Base-by-base conservation (phyloP, 2,329 filamentous ascomycete species). In the Aspergillus tubingensis region DNA sequence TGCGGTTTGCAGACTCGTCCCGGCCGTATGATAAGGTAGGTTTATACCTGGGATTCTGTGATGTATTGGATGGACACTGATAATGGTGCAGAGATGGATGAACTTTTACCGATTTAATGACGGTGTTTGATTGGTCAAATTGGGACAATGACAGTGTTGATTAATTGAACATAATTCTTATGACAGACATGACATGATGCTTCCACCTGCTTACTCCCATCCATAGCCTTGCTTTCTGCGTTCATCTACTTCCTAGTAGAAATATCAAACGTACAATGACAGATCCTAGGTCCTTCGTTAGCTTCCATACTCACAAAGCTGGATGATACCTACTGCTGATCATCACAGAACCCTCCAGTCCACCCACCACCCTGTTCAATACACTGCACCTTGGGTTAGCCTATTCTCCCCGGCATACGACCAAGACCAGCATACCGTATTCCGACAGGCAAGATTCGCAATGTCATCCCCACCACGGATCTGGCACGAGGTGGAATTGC, bases 1-100 rank as follows among this genome's bases (percentile, higher is more conserved):
- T 86, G 54, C 77, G 84, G 1, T 86, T 86, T 65, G 83, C 85
- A 7, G 77, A 86, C 62, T 76, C 78, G 4, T 80, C 79, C 6
- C 79, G 78, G 58, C 79, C 79, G 1, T 85, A 81, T 75, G 83
- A 85, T 62, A 80, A 73, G 67, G 73, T 74, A 39, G 17, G 62
- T 55, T 30, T 25, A 36, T 36, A 36, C 5, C 23, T 11, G 17
- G 17, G 19, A 4, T 2, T 3, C 1, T 3, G 8, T 3, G 2
- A n/a, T 3, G 3, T 11, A 17, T 25, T 32, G 25, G 4, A 41
- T 32, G 19, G 47, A 30, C 8, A 56, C 57, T 60, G 15, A 64
- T 39, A 0, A 36, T 2, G 36, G 15, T 49, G 21, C 53, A 72
- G 62, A 68, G 77, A 57, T 80, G 78, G 77, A 77, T 71, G 64